phyloP scores from a whole-genome alignment of 768 basidiomycete species.

The Phylloporus sp. region DNA sequence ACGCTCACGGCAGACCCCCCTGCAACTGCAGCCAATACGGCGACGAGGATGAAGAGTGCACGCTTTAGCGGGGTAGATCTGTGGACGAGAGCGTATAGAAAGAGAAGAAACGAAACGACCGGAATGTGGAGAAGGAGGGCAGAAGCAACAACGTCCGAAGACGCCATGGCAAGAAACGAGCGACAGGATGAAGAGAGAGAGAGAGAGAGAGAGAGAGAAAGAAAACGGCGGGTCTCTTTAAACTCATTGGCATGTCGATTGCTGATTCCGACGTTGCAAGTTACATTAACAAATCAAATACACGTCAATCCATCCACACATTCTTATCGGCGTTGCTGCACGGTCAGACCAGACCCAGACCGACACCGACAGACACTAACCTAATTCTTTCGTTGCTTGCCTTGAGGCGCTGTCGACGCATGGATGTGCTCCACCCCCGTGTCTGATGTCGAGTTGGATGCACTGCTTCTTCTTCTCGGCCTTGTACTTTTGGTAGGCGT shows the following conservation, averaged over 20 bases:
- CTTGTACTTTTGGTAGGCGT: conserved; percentile 26
- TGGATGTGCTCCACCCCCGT: neutral
- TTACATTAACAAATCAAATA: neutral
- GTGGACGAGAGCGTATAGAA: conserved; percentile 5
- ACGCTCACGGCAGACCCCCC: conserved; percentile 18
- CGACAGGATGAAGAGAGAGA: conserved; percentile 17
- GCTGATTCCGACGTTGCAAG: conserved; percentile 14
- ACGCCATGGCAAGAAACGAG: conserved; percentile 22
- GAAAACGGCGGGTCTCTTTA: neutral
- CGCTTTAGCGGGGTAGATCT: conserved; percentile 7
- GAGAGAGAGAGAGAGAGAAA: conserved; percentile 6
- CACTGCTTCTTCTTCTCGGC: conserved; percentile 10
- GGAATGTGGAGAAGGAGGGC: conserved; percentile 26
- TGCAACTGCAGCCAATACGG: conserved; percentile 22
- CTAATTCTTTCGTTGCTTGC: conserved; percentile 3
- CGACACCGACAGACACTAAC: conserved; percentile 7
- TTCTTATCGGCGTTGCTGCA: too few relatives aligned
- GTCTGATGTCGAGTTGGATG: neutral
- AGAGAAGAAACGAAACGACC: conserved; percentile 16
- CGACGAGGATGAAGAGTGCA: conserved; percentile 17
- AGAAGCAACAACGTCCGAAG: conserved; percentile 22
- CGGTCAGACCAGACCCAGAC: neutral
- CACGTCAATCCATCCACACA: neutral
- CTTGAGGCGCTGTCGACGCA: neutral
- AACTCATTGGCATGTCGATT: conserved; percentile 19